phyloP scores from a whole-genome alignment of 2,329 filamentous ascomycete genomes.

The Pestalotiopsis sp. region DNA sequence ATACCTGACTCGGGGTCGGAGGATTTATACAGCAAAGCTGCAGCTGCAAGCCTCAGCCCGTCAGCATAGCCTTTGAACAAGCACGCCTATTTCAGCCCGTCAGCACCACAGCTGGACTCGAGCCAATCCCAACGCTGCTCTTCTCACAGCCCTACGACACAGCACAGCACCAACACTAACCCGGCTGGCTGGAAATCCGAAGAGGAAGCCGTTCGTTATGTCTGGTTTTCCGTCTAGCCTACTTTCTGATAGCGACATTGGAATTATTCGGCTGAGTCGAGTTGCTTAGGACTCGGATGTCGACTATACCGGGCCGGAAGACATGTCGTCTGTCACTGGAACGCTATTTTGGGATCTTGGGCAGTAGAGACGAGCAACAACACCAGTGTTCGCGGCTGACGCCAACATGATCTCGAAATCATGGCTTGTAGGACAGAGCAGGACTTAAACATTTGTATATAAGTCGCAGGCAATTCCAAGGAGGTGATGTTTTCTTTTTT shows the following conservation, averaged over 20 bases:
- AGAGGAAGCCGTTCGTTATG: neutral
- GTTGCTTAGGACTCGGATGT: neutral
- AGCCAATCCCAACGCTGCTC: slow-evolving; percentile 2
- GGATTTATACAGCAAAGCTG: neutral
- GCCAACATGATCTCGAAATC: neutral
- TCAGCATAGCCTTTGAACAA: slow-evolving; percentile 2
- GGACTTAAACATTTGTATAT: neutral
- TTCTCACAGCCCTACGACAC: neutral
- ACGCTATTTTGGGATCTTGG: slow-evolving; percentile 5
- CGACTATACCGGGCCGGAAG: neutral
- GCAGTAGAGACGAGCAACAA: neutral
- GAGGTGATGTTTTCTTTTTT: neutral
- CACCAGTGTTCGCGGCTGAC: slow-evolving; percentile 1
- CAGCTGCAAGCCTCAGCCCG: neutral
- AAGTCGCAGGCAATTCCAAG: neutral
- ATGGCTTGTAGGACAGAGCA: neutral
- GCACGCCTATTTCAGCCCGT: neutral
- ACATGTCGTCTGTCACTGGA: neutral
- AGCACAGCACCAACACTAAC: neutral
- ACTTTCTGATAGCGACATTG: neutral
- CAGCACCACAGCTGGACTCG: neutral
- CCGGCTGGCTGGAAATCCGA: slow-evolving; percentile 3
- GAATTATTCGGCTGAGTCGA: neutral
- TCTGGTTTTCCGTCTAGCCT: neutral
- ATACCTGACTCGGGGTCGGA: neutral